Conservation (phyloP, 495 filamentous ascomycete genomes). For the Neurospora sp. region DNA sequence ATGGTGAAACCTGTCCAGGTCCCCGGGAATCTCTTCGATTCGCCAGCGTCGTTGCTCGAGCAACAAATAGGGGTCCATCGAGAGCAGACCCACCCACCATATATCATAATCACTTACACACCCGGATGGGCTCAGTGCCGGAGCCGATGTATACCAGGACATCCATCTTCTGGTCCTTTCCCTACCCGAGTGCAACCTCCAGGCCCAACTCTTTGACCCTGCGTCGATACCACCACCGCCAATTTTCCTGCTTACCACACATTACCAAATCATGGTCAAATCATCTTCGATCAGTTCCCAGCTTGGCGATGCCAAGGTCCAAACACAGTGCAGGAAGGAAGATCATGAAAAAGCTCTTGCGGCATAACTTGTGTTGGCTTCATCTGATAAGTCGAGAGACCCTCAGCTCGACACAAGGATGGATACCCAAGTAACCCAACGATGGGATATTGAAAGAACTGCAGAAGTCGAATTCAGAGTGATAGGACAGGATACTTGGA, state of each 20-base stretch:
- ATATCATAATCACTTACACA: neutral
- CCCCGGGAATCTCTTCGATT: neutral
- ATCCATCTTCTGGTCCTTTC: neutral
- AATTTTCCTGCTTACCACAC: neutral
- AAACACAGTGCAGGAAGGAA: neutral
- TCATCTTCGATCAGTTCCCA: neutral
- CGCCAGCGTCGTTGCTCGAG: neutral
- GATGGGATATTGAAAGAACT: neutral
- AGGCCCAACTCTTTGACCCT: neutral
- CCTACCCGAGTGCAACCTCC: neutral
- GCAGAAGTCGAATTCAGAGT: neutral
- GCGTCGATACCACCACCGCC: neutral
- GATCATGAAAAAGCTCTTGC: neutral
- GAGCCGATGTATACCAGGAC: neutral
- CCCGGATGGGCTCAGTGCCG: neutral
- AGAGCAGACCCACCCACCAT: neutral
- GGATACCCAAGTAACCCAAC: neutral
- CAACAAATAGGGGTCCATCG: neutral
- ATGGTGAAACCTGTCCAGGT: neutral
- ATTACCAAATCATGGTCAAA: neutral
- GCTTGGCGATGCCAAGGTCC: neutral
- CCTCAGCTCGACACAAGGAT: neutral
- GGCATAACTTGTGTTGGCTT: neutral
- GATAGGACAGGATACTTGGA: neutral
- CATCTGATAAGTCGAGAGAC: neutral